Base-by-base conservation (phyloP, 768 basidiomycete genomes). In the Lactarius evosmus region DNA sequence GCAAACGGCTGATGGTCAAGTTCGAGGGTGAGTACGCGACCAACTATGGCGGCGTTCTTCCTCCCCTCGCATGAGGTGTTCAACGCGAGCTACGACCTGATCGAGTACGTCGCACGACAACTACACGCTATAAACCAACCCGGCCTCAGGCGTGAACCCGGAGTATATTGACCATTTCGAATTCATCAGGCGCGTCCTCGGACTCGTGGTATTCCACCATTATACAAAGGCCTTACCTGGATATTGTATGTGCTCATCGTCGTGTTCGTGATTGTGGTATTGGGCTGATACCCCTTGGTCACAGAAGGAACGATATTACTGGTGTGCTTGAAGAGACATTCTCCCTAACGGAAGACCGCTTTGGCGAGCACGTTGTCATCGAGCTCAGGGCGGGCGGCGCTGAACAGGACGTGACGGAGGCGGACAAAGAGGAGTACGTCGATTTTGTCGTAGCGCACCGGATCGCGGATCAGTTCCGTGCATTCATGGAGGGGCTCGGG, bases 401-500 rank as follows among this genome's bases (percentile, higher is more conserved):
- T 41, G 78, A 83, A 7, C 74, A 85, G 2, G 69, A 82, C 0
- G 88, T 92, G 25, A 90, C 86, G 0, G 87, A 87, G 67, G 83
- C 81, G 63, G 91, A 91, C 77, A 89, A 91, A 75, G 83, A 83
- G 71, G 87, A 89, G 63, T 91, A 90, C 68, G 88, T 91, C 40
- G 83, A 90, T 62, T 79, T 79, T 8, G 82, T 95, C 51, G 91
- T 94, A 32, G 83, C 86, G 55, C 93, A 94, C 74, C 86, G 92
- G 59, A 93, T 94, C 62, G 84, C 85, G 70, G 88, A 87, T 59
- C 93, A 95, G 75, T 91, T 91, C 69, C 81, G 85, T 55, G 85
- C 93, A 2, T 91, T 95, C 77, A 87, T 91, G 83, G 84, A 84
- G 58, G 94, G 94, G 9, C 84, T 95, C 60, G 80, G 87, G 87